Evolutionary conservation across 345 rosid genomes (phyloP).

Genomic region (Rhodamnia rubescens): DNA sequence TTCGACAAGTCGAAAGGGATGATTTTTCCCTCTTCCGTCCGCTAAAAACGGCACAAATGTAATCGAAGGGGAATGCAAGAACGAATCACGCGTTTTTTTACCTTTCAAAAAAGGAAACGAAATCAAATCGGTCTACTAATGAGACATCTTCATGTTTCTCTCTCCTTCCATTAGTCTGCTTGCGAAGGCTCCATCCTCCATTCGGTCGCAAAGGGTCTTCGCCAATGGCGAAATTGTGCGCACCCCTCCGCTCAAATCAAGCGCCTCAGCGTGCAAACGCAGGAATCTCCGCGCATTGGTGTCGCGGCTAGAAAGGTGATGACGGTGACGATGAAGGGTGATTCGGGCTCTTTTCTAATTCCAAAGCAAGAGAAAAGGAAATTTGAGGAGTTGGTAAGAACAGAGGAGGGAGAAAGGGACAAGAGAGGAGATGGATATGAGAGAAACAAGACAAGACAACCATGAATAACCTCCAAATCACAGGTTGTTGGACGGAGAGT

Average conservation of each 20-base stretch:
- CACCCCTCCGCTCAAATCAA: background rate
- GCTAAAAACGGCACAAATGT: background rate
- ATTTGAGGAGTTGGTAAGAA: background rate
- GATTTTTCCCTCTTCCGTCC: background rate
- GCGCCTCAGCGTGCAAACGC: background rate
- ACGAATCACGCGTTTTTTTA: background rate
- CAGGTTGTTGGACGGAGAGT: background rate
- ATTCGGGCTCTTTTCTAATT: background rate
- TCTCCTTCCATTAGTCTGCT: background rate
- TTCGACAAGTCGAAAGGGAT: background rate
- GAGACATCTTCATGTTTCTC: background rate
- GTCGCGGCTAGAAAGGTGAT: background rate
- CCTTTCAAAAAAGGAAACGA: background rate
- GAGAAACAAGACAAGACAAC: background rate
- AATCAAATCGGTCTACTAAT: background rate
- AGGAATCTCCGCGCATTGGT: background rate
- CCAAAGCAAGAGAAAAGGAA: too few relatives aligned
- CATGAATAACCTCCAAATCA: background rate
- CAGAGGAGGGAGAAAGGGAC: background rate
- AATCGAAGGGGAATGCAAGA: background rate
- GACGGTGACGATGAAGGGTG: background rate
- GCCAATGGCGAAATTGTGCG: background rate
- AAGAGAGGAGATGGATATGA: background rate
- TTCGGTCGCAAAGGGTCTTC: background rate
- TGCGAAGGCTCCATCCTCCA: background rate